phyloP scores from a whole-genome alignment of 352 stramenopile genomes.

The Phytophthora parvispora region DNA sequence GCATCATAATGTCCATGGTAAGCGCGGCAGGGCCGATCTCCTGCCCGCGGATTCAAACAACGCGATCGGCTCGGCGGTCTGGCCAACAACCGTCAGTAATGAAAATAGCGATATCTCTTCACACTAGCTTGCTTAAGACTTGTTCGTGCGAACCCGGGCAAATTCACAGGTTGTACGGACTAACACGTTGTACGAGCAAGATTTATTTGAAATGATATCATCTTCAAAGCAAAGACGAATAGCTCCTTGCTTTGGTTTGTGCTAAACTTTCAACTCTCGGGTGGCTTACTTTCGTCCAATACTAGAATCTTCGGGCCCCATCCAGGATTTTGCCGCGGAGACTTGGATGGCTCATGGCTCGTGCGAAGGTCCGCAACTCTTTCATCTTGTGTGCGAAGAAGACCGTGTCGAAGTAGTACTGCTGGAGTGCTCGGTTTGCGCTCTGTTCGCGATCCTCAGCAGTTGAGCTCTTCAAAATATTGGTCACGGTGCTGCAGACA shows the following conservation, averaged over 20 bases:
- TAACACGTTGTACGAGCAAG: neutral
- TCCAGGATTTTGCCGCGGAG: conserved; percentile 21
- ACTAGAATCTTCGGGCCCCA: neutral
- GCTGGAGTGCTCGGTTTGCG: conserved; percentile 19
- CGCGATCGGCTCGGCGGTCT: neutral
- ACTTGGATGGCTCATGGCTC: conserved; percentile 31
- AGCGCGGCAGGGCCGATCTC: neutral
- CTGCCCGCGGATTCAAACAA: neutral
- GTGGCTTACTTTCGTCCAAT: neutral
- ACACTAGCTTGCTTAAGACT: too few species aligned
- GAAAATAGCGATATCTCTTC: conserved; percentile 1
- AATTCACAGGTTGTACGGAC: neutral
- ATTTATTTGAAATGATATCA: neutral
- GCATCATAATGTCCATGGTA: conserved; percentile 88
- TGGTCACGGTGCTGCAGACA: conserved; percentile 51
- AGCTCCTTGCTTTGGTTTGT: too few species aligned
- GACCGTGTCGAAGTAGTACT: conserved; percentile 71
- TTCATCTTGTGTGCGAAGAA: conserved; percentile 72
- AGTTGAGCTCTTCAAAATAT: conserved; percentile 36
- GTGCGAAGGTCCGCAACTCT: conserved; percentile 44
- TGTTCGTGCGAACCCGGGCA: too few species aligned
- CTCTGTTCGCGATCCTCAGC: conserved; percentile 14
- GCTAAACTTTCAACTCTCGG: too few species aligned
- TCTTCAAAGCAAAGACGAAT: neutral
- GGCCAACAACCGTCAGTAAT: conserved; percentile 4